Evolutionary conservation across 306 rosid species (phyloP).

Genomic region (Cicer judaicum): DNA sequence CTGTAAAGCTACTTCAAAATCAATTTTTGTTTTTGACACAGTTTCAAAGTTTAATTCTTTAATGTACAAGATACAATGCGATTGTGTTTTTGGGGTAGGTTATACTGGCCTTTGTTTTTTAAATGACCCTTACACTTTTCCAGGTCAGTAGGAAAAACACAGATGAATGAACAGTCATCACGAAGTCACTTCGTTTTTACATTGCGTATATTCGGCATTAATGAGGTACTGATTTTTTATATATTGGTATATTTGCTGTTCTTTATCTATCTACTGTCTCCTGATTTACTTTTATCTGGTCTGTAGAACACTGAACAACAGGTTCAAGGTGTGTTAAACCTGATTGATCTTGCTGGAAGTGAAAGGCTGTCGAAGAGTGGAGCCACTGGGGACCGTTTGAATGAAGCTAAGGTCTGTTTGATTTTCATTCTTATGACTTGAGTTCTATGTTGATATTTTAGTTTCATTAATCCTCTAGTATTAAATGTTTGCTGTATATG

Average conservation of each 20-base stretch:
- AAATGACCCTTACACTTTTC: slow-evolving; percentile 28
- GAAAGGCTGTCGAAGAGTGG: slow-evolving; percentile 92
- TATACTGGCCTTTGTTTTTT: neutral
- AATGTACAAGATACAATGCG: neutral
- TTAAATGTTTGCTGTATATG: slow-evolving; percentile 10
- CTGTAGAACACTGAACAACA: slow-evolving; percentile 84
- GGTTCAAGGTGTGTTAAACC: slow-evolving; percentile 89
- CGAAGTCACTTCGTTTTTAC: slow-evolving; percentile 95
- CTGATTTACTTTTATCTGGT: slow-evolving; percentile 31
- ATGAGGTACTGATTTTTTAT: slow-evolving; percentile 63
- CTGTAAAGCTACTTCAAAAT: neutral
- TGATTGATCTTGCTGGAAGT: slow-evolving; percentile 96
- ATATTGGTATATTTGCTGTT: neutral
- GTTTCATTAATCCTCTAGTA: slow-evolving; percentile 6
- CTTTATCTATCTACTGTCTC: neutral
- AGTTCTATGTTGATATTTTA: neutral
- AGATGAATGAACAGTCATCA: slow-evolving; percentile 96
- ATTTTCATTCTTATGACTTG: slow-evolving; percentile 16
- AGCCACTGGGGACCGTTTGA: slow-evolving; percentile 90
- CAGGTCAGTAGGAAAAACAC: slow-evolving; percentile 94
- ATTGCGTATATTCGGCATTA: slow-evolving; percentile 78
- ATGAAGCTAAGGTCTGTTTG: slow-evolving; percentile 88
- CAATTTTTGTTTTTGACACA: slow-evolving; percentile 2
- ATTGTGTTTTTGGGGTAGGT: neutral
- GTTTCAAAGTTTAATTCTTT: neutral